Conservation (phyloP, 148 eudicot genomes). For the Hydrangea macrophylla region DNA sequence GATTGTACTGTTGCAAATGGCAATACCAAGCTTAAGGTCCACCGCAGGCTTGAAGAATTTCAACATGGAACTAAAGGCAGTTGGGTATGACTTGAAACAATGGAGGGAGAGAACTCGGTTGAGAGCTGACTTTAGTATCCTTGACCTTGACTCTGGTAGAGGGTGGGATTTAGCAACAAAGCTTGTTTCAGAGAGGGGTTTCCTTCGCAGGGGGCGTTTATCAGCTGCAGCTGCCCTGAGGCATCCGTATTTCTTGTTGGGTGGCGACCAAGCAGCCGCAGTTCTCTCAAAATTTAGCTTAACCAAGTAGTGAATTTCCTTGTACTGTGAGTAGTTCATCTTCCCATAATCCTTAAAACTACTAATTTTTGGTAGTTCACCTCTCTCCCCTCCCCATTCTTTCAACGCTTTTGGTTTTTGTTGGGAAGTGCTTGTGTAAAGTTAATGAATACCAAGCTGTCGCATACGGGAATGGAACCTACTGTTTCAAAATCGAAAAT, state of each 20-base stretch:
- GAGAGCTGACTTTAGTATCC: conserved; percentile 79
- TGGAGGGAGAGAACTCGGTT: conserved; percentile 82
- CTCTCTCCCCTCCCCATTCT: conserved; percentile 4
- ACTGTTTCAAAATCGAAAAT: not conserved
- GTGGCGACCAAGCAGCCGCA: conserved; percentile 93
- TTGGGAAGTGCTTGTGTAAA: conserved; percentile 11
- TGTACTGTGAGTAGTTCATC: not conserved
- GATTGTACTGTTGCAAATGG: conserved; percentile 91
- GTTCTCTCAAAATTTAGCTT: conserved; percentile 85
- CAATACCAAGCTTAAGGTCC: conserved; percentile 75
- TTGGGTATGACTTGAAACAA: conserved; percentile 60
- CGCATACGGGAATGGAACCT: not conserved
- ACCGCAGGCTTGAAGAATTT: conserved; percentile 79
- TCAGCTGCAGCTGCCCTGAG: conserved; percentile 95
- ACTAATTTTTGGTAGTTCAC: too few relatives aligned
- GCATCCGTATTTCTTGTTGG: conserved; percentile 94
- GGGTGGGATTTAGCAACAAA: conserved; percentile 95
- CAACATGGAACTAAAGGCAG: conserved; percentile 62
- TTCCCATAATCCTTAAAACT: too few relatives aligned
- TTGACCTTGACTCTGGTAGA: conserved; percentile 86
- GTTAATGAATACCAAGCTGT: not conserved
- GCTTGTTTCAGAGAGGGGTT: conserved; percentile 87
- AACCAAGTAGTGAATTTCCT: conserved; percentile 30
- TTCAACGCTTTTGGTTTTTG: not conserved
- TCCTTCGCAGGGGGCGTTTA: conserved; percentile 66